Evolutionary conservation across 2,329 filamentous ascomycete species (phyloP), one percentile per base, ranked within the genome.

Genomic region (Pseudogymnoascus sp.): DNA sequence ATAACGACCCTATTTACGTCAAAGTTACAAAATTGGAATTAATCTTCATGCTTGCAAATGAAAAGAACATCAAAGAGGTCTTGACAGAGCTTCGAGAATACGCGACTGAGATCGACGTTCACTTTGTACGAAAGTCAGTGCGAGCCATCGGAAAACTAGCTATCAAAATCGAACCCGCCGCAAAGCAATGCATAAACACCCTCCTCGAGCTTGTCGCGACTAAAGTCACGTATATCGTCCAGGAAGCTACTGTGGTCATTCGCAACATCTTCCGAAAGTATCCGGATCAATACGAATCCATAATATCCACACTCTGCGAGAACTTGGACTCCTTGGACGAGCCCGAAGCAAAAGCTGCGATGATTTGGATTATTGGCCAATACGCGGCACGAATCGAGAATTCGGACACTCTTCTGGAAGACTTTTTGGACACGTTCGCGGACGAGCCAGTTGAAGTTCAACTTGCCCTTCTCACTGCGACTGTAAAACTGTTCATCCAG

Each of bases 221-320:
- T n/a, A 97, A 97, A 77, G 88, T 99, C 62, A 96, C 93, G 0
- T 99, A 99, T 73, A 99, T 99, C 68, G 95, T 99, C 0, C 95
- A 99, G 77, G 95, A 99, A 79, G 95, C 95, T 15, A 99, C 95
- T 0, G 95, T 99, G 4, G 95, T 99, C 26, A 99, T 99, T 73
- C 89, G 92, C 68, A 99, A 99, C 75, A 99, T 99, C 72, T 99
- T 99, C 83, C 88, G 95, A 69, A 97, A 97, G 78, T 99, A 99
- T 72, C 95, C 95, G 7, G 97, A 99, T 74, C 91, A 97, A 74
- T 99, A 99, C 76, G 95, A 99, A 76, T 93, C 90, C 65, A 97
- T 99, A 75, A 99, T 99, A 72, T 88, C 90, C 60, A 96, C 93
- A 1, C 82, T 99, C 0, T 97, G 96, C 77, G 92, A 97, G 74